phyloP scores from a whole-genome alignment of 2,329 filamentous ascomycete species.

The Fusarium pseudonygamai region DNA sequence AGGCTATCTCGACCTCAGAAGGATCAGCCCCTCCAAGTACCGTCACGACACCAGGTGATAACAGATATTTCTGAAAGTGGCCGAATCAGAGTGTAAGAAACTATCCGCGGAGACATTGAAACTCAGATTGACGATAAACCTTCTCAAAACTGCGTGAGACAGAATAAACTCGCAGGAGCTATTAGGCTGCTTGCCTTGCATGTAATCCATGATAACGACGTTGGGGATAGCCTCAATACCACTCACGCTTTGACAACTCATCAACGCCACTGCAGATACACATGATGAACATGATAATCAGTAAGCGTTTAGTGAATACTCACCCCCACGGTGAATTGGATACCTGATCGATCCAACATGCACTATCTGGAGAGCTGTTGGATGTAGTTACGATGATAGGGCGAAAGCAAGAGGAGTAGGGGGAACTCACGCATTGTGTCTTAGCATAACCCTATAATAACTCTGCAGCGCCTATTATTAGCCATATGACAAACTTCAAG shows the following conservation, averaged over 20 bases:
- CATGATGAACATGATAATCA: background rate
- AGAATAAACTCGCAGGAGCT: background rate
- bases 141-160: background rate
- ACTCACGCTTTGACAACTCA: background rate
- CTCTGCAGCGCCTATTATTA: background rate
- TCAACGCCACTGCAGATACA: background rate
- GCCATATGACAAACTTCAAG: background rate
- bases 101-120: background rate
- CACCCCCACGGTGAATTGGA: background rate
- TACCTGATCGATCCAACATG: background rate
- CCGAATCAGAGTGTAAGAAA: background rate
- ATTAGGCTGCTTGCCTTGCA: background rate
- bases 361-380: background rate
- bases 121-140: background rate
- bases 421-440: accelerated
- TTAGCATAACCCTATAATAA: background rate
- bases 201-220: background rate
- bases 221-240: background rate
- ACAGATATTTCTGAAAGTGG: background rate
- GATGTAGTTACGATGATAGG: background rate
- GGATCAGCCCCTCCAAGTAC: background rate
- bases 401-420: accelerated
- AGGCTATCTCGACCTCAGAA: background rate
- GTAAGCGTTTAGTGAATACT: too few relatives aligned
- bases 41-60: background rate